Conservation (phyloP, 2,329 filamentous ascomycete species). For the Phialocephala subalpina region DNA sequence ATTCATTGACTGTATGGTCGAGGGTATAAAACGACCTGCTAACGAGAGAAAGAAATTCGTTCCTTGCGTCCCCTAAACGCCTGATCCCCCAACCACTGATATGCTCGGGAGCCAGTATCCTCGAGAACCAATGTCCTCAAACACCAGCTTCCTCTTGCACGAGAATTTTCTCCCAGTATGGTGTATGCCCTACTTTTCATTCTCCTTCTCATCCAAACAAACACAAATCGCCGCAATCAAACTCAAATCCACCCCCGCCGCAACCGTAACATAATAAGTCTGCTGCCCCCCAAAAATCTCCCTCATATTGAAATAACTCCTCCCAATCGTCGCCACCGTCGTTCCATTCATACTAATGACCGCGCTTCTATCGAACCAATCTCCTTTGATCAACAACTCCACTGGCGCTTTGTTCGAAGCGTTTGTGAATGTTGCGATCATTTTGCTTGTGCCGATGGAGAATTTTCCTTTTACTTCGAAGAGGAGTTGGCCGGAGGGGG, state of each 20-base stretch:
- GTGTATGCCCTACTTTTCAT: conserved; percentile 47
- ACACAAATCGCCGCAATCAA: conserved; percentile 73
- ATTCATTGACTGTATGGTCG: neutral
- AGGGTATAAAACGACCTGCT: conserved; percentile 4
- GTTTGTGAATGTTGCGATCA: conserved; percentile 65
- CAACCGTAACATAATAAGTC: conserved; percentile 70
- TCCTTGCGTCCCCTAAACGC: neutral
- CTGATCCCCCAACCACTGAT: neutral
- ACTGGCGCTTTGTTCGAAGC: conserved; percentile 51
- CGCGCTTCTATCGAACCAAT: conserved; percentile 64
- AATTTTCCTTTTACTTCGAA: conserved; percentile 42
- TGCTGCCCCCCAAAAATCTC: conserved; percentile 68
- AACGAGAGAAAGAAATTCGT: neutral
- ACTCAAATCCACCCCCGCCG: conserved; percentile 71
- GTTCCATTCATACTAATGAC: conserved; percentile 59
- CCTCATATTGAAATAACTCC: conserved; percentile 63
- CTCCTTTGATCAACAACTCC: conserved; percentile 64
- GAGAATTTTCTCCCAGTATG: too few relatives aligned
- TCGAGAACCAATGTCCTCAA: too few relatives aligned
- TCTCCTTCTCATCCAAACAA: conserved; percentile 72
- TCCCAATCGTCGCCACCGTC: conserved; percentile 63
- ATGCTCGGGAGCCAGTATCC: too few relatives aligned
- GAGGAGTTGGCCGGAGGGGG: conserved; percentile 24
- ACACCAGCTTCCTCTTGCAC: too few relatives aligned
- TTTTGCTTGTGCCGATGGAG: conserved; percentile 57